Conservation (phyloP, 2,329 filamentous ascomycete species). For the Cladosporium phlei region DNA sequence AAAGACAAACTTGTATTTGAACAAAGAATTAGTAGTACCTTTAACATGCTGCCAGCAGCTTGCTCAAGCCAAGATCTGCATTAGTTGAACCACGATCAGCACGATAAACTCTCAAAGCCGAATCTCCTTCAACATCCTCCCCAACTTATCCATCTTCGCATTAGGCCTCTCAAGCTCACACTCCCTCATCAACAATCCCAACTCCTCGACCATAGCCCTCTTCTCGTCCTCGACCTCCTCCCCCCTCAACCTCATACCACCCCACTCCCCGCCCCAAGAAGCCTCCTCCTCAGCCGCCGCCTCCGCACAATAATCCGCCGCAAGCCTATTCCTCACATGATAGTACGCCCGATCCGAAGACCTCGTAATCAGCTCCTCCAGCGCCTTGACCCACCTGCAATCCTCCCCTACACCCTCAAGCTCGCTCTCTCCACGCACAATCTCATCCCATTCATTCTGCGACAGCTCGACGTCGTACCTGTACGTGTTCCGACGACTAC, state of each 20-base stretch:
- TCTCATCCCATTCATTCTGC: background rate
- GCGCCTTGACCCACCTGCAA: background rate
- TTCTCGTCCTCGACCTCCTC: slow-evolving; percentile 1
- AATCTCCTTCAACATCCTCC: too few species aligned
- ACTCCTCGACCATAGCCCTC: background rate
- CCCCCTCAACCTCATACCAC: background rate
- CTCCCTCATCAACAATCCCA: too few species aligned
- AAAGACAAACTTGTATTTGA: too few species aligned
- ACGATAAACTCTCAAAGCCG: too few species aligned
- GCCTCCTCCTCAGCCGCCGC: slow-evolving; percentile 3
- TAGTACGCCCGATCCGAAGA: slow-evolving; percentile 2
- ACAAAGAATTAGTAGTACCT: too few species aligned
- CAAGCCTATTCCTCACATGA: background rate
- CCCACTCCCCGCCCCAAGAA: background rate
- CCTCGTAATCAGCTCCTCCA: slow-evolving; percentile 7
- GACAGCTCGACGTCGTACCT: background rate
- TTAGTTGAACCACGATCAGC: too few species aligned
- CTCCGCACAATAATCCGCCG: background rate
- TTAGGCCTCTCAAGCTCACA: too few species aligned
- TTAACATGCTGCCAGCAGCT: too few species aligned
- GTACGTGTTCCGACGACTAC: too few species aligned
- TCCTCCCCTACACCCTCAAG: too few species aligned
- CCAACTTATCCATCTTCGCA: too few species aligned
- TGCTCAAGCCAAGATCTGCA: background rate
- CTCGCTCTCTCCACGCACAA: too few species aligned